A percentile compares a stretch with the other conserved stretches of the same genome.
These are phyloP conservation scores for Nepenthes alata DNA, from an alignment of 179 eudicot genomes.

Conservation along the genomic window DNA sequence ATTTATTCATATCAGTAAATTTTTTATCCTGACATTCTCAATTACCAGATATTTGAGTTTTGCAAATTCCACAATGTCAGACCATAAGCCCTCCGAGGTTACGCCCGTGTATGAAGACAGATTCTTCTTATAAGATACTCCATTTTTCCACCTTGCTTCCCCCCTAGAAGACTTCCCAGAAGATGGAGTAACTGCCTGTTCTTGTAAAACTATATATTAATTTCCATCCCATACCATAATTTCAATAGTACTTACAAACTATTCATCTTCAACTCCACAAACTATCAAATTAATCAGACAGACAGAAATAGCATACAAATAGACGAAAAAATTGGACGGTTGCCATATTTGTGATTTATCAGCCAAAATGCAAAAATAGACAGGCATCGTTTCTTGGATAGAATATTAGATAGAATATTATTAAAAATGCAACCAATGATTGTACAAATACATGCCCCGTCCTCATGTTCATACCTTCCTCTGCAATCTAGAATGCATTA, in stretches of 20 bases:
- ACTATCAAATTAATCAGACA: not conserved
- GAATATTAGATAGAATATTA: too few relatives aligned
- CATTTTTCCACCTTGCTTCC: slow-evolving; percentile 37
- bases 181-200: slow-evolving; percentile 31
- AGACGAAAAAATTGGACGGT: too few relatives aligned
- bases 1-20: not conserved
- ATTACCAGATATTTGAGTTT: slow-evolving; percentile 82
- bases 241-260: not conserved
- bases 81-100: slow-evolving; percentile 71
- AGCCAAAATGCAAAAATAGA: too few relatives aligned
- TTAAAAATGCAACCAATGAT: too few relatives aligned
- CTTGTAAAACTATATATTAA: slow-evolving; percentile 26
- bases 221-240: not conserved
- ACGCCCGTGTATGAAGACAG: slow-evolving; percentile 32
- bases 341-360: too few relatives aligned
- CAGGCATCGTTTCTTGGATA: too few relatives aligned
- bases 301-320: too few relatives aligned
- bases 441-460: not conserved
- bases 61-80: slow-evolving; percentile 65
- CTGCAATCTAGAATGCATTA: slow-evolving; percentile 28
- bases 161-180: slow-evolving; percentile 43
- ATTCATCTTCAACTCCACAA: not conserved
- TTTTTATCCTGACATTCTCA: not conserved
- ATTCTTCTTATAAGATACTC: slow-evolving; percentile 27
- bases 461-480: slow-evolving; percentile 43